Evolutionary conservation across 2,329 filamentous ascomycete genomes (phyloP).

Genomic region (Dothiorella sarmentorum): DNA sequence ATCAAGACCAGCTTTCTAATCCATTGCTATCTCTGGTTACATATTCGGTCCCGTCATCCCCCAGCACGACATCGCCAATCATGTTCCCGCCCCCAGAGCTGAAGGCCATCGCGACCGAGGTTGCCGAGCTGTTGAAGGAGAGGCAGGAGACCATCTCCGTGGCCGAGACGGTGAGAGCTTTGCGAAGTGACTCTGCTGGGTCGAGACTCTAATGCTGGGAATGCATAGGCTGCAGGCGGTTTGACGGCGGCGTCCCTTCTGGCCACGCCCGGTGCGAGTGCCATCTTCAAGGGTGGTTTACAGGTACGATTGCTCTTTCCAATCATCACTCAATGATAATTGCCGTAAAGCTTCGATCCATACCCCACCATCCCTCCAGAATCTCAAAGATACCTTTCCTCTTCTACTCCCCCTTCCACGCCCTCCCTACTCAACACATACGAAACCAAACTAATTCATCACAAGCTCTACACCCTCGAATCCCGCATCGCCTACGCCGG

Average conservation of each 20-base stretch:
- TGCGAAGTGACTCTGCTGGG: no score
- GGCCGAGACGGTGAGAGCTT: conserved; percentile 58
- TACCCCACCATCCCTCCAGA: no score
- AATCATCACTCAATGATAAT: no score
- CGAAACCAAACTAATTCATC: neutral
- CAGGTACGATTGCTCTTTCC: neutral
- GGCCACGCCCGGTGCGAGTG: conserved; percentile 55
- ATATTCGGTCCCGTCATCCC: no score
- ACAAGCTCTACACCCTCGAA: conserved; percentile 54
- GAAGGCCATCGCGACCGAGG: conserved; percentile 45
- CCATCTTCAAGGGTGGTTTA: conserved; percentile 57
- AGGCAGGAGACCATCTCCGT: conserved; percentile 57
- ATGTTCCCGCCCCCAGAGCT: conserved; percentile 25
- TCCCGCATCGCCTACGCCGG: conserved; percentile 58
- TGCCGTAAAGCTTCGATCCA: no score
- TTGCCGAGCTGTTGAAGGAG: conserved; percentile 52
- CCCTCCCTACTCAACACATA: neutral
- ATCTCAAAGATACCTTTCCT: neutral
- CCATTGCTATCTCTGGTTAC: no score
- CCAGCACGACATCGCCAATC: neutral
- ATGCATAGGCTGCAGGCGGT: conserved; percentile 55
- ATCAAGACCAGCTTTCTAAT: no score
- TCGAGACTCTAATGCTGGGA: neutral
- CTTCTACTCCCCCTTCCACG: neutral
- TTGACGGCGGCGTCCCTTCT: conserved; percentile 59